These are phyloP conservation scores for Lactarius deliciosus DNA, from an alignment of 768 basidiomycete species.

Conservation along the genomic window DNA sequence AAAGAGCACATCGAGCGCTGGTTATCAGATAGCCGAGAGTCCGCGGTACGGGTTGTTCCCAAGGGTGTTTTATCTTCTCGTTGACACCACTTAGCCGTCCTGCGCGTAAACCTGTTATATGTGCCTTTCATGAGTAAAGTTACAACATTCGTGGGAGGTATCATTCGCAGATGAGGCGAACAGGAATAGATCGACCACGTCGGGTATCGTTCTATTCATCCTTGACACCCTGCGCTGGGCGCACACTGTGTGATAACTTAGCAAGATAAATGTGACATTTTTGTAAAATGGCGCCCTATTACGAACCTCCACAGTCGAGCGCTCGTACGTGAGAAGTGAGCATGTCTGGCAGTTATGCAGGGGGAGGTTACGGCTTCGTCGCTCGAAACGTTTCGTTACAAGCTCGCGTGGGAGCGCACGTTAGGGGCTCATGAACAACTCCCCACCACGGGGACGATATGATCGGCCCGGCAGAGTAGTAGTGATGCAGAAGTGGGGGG, in stretches of 20 bases:
- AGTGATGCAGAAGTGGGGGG: not conserved
- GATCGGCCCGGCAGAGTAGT: not conserved
- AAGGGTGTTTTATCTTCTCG: not conserved
- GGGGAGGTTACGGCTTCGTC: not conserved
- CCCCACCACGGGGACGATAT: not conserved
- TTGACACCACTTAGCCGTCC: not conserved
- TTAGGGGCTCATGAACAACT: not conserved
- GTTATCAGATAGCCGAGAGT: conserved; percentile 1
- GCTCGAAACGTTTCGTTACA: not conserved
- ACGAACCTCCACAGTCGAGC: not conserved
- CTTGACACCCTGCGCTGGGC: not conserved
- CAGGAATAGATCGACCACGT: not conserved
- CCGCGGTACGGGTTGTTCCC: not conserved
- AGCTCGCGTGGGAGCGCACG: not conserved
- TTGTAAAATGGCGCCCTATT: not conserved
- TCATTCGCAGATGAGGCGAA: not conserved
- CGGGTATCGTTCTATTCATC: not conserved
- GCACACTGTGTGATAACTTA: not conserved
- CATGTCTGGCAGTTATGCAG: not conserved
- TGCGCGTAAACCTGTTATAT: not conserved
- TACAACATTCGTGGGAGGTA: not conserved
- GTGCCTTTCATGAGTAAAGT: not conserved
- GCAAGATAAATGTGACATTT: not conserved
- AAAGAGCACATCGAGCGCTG: not conserved
- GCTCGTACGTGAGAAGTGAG: not conserved